phyloP scores from a whole-genome alignment of 768 basidiomycete genomes.

The Nidularia sp. region DNA sequence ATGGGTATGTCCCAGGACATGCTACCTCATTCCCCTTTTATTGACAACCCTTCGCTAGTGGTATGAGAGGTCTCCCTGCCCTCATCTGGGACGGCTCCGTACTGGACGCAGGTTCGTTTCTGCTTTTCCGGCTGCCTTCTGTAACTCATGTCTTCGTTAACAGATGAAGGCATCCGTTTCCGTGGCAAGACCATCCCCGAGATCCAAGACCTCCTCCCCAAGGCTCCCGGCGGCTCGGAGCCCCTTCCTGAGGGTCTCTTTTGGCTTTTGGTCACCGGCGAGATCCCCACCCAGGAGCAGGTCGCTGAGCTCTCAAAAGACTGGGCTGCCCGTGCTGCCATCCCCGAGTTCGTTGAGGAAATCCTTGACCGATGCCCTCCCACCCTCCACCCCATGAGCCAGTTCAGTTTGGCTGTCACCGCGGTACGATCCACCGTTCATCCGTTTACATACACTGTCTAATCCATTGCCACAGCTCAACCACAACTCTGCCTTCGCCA shows the following conservation, averaged over 20 bases:
- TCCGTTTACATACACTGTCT: background rate
- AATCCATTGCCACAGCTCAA: constrained; percentile 52
- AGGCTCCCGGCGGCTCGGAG: constrained; percentile 82
- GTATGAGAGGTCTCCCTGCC: constrained; percentile 87
- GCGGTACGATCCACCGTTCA: constrained; percentile 47
- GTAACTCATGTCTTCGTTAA: constrained; percentile 4
- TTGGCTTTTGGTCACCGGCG: constrained; percentile 94
- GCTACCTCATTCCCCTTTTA: constrained; percentile 1
- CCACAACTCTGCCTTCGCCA: constrained; percentile 95
- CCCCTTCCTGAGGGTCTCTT: constrained; percentile 93
- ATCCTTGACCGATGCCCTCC: constrained; percentile 90
- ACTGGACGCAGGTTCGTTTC: constrained; percentile 74
- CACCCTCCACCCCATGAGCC: constrained; percentile 97
- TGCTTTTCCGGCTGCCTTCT: background rate
- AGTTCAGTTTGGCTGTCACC: constrained; percentile 94
- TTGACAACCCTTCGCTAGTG: constrained; percentile 36
- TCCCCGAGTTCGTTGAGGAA: constrained; percentile 96
- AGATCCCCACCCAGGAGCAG: constrained; percentile 89
- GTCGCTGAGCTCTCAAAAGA: constrained; percentile 83
- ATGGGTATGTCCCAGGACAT: constrained; percentile 51
- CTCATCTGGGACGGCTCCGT: constrained; percentile 99
- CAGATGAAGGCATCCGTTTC: constrained; percentile 97
- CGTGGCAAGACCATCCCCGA: constrained; percentile 95
- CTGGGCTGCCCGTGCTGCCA: constrained; percentile 89
- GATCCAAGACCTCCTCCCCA: constrained; percentile 81